These are phyloP conservation scores for Brassica balearica DNA, from an alignment of 441 rosid genomes.

Conservation along the genomic window DNA sequence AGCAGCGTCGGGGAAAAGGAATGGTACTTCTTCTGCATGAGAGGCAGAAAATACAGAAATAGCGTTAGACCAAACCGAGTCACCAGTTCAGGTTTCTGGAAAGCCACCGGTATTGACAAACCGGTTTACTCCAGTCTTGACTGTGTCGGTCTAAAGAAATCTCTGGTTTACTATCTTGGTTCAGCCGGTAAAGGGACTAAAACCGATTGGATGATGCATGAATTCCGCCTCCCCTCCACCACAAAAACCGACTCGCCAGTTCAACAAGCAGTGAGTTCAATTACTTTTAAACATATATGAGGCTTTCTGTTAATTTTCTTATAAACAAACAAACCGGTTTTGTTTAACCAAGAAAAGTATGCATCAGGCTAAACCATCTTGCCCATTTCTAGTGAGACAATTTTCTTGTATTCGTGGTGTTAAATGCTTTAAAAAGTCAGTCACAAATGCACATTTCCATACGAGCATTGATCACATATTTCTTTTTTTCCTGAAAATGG, in stretches of 20 bases:
- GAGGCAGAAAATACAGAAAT: conserved; percentile 91
- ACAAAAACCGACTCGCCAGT: conserved; percentile 35
- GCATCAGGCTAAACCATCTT: conserved; percentile 26
- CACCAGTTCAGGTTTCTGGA: conserved; percentile 96
- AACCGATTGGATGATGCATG: conserved; percentile 99
- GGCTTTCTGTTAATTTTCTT: not conserved
- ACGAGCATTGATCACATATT: conserved; percentile 19
- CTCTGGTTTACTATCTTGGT: conserved; percentile 87
- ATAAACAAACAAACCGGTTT: conserved; percentile 6
- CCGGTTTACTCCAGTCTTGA: conserved; percentile 60
- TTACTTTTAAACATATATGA: not conserved
- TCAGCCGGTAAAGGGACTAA: conserved; percentile 94
- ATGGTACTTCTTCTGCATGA: conserved; percentile 84
- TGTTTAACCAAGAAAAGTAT: conserved; percentile 4
- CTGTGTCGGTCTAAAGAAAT: conserved; percentile 76
- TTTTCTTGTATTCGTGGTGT: not conserved
- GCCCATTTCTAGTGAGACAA: conserved; percentile 17
- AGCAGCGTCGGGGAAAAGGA: conserved; percentile 60
- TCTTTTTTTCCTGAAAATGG: conserved; percentile 1
- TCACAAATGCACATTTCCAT: conserved; percentile 12
- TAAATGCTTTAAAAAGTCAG: conserved; percentile 22
- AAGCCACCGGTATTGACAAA: conserved; percentile 96
- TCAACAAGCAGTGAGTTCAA: conserved; percentile 73
- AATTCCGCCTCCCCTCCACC: conserved; percentile 76
- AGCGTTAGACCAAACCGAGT: conserved; percentile 92